Evolutionary conservation across 1,284 basidiomycete genomes (phyloP).

Genomic region (Apiotrichum montevideense): DNA sequence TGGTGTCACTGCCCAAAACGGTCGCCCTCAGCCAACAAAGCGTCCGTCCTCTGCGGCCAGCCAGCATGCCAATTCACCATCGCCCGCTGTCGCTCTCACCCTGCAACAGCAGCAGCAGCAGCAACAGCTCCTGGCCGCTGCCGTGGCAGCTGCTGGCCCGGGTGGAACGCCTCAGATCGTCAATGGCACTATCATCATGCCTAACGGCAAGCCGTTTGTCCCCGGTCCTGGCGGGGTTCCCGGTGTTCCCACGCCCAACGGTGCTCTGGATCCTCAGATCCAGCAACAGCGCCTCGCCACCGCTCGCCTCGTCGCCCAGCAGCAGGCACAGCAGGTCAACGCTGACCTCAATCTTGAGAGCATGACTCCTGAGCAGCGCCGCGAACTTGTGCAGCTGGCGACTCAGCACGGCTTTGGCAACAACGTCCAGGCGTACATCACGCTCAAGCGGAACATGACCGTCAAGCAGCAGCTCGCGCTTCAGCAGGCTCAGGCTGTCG

Average conservation of each 20-base stretch:
- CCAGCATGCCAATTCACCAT: not conserved
- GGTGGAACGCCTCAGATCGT: slow-evolving; percentile 22
- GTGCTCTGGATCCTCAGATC: slow-evolving; percentile 17
- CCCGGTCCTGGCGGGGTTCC: slow-evolving; percentile 13
- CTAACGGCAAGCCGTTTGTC: slow-evolving; percentile 26
- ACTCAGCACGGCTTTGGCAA: slow-evolving; percentile 24
- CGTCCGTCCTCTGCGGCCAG: slow-evolving; percentile 1
- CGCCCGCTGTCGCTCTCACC: slow-evolving; percentile 14
- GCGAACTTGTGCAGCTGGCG: slow-evolving; percentile 17
- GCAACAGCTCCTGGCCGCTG: slow-evolving; percentile 7
- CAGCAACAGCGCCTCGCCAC: slow-evolving; percentile 17
- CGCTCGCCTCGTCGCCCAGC: slow-evolving; percentile 9
- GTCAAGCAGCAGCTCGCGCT: slow-evolving; percentile 19
- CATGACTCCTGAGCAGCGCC: slow-evolving; percentile 21
- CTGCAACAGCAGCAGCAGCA: slow-evolving; percentile 15
- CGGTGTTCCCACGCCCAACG: slow-evolving; percentile 10
- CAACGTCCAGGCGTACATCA: slow-evolving; percentile 29
- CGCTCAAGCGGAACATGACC: slow-evolving; percentile 18
- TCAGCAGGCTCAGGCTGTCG: slow-evolving; percentile 19
- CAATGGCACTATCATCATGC: slow-evolving; percentile 17
- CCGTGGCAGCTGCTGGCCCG: slow-evolving; percentile 6
- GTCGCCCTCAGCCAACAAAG: slow-evolving; percentile 4
- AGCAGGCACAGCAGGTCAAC: not conserved
- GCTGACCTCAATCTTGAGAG: slow-evolving; percentile 15
- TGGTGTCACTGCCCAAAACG: slow-evolving; percentile 6